Evolutionary conservation across 352 stramenopile genomes (phyloP), one percentile per base, ranked within the genome.

Genomic region (Phytophthora cactorum): DNA sequence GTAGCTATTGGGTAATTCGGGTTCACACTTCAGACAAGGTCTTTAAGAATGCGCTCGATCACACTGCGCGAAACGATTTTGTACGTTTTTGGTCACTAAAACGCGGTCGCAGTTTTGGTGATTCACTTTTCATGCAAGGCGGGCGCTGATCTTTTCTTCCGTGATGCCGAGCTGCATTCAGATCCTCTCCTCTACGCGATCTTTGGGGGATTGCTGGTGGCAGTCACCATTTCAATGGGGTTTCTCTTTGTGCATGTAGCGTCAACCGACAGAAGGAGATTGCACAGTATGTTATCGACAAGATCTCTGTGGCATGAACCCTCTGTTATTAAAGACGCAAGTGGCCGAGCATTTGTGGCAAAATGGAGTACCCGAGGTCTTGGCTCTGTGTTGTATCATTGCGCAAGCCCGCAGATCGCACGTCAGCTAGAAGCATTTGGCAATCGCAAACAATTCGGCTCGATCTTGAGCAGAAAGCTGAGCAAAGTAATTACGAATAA

Each of bases 131-230:
- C 15, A n/a, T 77, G 66, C 66, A 81, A 78, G 38, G 53, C 45
- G 0, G 49, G 39, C 14, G 50, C 62, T 4, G 64, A 81, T 53
- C 45, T 58, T 3, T 1, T 78, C 0, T 39, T 72, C 8, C 31
- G 65, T 10, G 71, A 77, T 14, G 66, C 68, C 0, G 61, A 70
- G 27, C 41, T 81, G 9, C 66, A 53, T 49, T 78, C 66, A 0
- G 73, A 81, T 25, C 73, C 73, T 22, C 73, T 78, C n/a, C 31
- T 78, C 22, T 81, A 76, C 59, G 73, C 73, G 10, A 75, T 81
- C 15, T 63, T 74, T n/a, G 66, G 69, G 6, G 66, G 69, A 6
- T 36, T 75, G 29, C 15, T 59, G 1, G 52, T 81, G 15, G 60
- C 69, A 0, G 29, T 74, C 10, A 44, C 68, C 5, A 72, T 78